Percentiles rank a stretch among this genome's conserved stretches.
Conservation (phyloP, 129 eudicot genomes). For the Heracleum sosnowskyi region DNA sequence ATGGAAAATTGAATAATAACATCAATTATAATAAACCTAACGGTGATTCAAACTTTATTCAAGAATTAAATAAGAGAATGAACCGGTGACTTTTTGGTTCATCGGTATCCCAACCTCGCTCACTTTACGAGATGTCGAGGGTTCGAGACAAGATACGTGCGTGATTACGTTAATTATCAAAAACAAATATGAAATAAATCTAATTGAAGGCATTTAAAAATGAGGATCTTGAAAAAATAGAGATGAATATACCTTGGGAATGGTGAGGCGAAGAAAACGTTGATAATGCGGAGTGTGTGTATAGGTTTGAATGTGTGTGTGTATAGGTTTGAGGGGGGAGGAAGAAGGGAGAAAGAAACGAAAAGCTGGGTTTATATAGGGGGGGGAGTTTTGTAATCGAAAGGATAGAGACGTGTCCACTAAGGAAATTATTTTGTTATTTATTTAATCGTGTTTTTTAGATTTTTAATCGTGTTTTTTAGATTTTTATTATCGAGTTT, state of each 20-base stretch:
- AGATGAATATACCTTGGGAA: conserved; percentile 16
- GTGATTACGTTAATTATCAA: no score
- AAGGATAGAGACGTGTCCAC: background rate
- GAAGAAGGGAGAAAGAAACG: background rate
- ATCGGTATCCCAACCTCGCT: no score
- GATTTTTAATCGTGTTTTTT: no score
- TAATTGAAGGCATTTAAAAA: no score
- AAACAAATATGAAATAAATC: no score
- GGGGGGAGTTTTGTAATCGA: background rate
- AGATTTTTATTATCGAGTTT: no score
- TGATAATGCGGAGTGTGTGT: conserved; percentile 11
- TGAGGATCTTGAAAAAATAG: background rate
- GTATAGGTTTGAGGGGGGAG: background rate
- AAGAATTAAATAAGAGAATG: background rate
- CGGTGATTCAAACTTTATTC: background rate
- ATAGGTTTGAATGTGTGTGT: background rate
- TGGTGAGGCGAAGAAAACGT: conserved; percentile 12
- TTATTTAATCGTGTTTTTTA: background rate
- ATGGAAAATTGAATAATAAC: background rate
- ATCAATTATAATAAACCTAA: background rate
- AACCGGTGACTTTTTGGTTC: no score
- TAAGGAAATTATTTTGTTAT: background rate
- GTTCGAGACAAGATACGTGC: no score
- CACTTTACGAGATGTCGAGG: no score
- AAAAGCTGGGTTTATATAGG: background rate